phyloP scores from a whole-genome alignment of 768 basidiomycete genomes.

The Nidula microcarpa region DNA sequence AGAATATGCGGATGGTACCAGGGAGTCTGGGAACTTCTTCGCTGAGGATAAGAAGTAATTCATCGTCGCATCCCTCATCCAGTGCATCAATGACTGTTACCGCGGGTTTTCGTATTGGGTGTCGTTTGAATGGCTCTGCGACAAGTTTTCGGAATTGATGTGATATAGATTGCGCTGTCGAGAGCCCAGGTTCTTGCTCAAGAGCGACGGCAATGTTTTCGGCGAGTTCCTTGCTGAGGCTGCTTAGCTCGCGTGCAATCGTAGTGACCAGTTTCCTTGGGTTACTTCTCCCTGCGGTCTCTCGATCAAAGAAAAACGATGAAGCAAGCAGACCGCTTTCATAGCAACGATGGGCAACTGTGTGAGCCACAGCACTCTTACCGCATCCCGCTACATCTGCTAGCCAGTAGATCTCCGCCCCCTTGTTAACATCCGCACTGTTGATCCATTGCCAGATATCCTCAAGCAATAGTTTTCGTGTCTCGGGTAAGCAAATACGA shows the following conservation, averaged over 20 bases:
- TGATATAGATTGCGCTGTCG: slow-evolving; percentile 4
- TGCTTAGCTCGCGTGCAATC: slow-evolving; percentile 12
- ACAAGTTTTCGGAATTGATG: slow-evolving; percentile 12
- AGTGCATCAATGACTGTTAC: slow-evolving; percentile 18
- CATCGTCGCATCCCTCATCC: slow-evolving; percentile 12
- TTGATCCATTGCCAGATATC: slow-evolving; percentile 10
- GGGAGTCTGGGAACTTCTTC: slow-evolving; percentile 12
- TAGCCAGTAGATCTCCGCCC: slow-evolving; percentile 11
- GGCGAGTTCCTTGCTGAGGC: slow-evolving; percentile 3
- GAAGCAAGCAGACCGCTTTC: slow-evolving; percentile 9
- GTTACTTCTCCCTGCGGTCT: slow-evolving; percentile 5
- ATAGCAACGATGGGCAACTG: slow-evolving; percentile 10
- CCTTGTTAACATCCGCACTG: neutral
- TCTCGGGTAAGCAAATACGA: slow-evolving; percentile 6
- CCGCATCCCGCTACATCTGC: slow-evolving; percentile 15
- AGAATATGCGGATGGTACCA: slow-evolving; percentile 11
- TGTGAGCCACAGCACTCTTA: slow-evolving; percentile 16
- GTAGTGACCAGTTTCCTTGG: slow-evolving; percentile 10
- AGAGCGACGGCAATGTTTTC: slow-evolving; percentile 8
- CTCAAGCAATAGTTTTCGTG: slow-evolving; percentile 4
- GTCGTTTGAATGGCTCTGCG: neutral
- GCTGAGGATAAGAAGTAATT: slow-evolving; percentile 10
- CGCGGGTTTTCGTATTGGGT: slow-evolving; percentile 1
- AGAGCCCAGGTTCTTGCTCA: slow-evolving; percentile 5
- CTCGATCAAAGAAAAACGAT: slow-evolving; percentile 16